A percentile compares a stretch with the other conserved stretches of the same genome.
Evolutionary conservation across 2,329 filamentous ascomycete species (phyloP).

Genomic region (Neocucurbitaria cava): DNA sequence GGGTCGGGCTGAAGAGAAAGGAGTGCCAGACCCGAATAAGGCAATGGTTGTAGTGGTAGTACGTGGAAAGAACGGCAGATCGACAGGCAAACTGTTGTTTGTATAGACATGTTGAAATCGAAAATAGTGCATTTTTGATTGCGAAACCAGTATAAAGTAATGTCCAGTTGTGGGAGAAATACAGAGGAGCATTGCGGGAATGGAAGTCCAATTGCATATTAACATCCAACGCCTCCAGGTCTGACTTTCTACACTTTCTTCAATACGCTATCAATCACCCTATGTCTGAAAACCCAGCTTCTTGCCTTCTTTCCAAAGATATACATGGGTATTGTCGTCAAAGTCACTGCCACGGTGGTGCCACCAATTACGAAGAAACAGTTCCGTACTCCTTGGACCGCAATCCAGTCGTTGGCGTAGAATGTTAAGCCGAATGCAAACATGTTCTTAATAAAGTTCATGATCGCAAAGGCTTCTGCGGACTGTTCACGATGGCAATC

Average conservation of each 20-base stretch:
- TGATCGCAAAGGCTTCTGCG: slow-evolving; percentile 33
- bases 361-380: slow-evolving; percentile 32
- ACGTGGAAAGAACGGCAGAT: neutral
- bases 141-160: too few species aligned
- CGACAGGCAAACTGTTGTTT: neutral
- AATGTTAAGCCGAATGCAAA: slow-evolving; percentile 34
- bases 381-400: slow-evolving; percentile 24
- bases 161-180: too few species aligned
- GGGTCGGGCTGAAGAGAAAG: slow-evolving; percentile 7
- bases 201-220: too few species aligned
- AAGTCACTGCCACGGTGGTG: slow-evolving; percentile 25
- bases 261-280: slow-evolving; percentile 25
- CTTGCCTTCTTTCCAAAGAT: slow-evolving; percentile 33
- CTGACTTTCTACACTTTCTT: slow-evolving; percentile 5
- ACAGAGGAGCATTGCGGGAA: too few species aligned
- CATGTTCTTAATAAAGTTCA: slow-evolving; percentile 38
- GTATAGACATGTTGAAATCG: too few species aligned
- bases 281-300: slow-evolving; percentile 43
- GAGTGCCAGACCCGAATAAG: neutral
- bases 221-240: too few species aligned
- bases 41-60: neutral
- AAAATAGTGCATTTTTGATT: too few species aligned
- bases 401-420: slow-evolving; percentile 33
- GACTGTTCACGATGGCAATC: slow-evolving; percentile 34
- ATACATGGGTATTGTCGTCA: slow-evolving; percentile 34